A percentile compares a stretch with the other conserved stretches of the same genome.
phyloP scores from a whole-genome alignment of 345 rosid genomes.

The Linum usitatissimum region DNA sequence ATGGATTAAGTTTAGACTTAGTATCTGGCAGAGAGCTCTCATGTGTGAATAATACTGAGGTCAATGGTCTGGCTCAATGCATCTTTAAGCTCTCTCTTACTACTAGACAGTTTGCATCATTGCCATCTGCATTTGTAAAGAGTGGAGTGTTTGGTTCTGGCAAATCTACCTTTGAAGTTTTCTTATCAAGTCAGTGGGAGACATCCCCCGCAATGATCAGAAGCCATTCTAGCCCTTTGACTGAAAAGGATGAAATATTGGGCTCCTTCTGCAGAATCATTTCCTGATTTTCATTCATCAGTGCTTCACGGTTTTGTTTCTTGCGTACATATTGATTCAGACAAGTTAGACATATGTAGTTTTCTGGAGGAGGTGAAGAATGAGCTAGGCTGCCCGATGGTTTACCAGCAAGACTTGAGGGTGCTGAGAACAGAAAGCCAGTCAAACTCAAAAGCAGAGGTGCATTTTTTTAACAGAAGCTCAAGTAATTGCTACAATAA shows the following conservation, averaged over 20 bases:
- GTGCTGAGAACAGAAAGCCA: slow-evolving; percentile 35
- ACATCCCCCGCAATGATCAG: slow-evolving; percentile 28
- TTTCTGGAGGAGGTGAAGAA: slow-evolving; percentile 33
- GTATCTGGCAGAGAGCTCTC: slow-evolving; percentile 10
- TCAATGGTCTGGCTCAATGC: slow-evolving; percentile 38
- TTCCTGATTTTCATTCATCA: slow-evolving; percentile 24
- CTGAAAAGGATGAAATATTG: slow-evolving; percentile 23
- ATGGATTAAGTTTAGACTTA: slow-evolving; percentile 13
- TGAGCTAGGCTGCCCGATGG: slow-evolving; percentile 39
- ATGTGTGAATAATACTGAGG: slow-evolving; percentile 19
- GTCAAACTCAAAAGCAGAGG: slow-evolving; percentile 23
- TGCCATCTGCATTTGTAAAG: slow-evolving; percentile 16
- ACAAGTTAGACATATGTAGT: slow-evolving; percentile 38
- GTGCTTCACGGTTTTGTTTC: slow-evolving; percentile 30
- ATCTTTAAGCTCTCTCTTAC: slow-evolving; percentile 39
- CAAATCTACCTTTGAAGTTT: slow-evolving; percentile 25
- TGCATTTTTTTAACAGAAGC: slow-evolving; percentile 25
- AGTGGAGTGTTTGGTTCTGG: slow-evolving; percentile 29
- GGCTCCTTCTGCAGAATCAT: slow-evolving; percentile 20
- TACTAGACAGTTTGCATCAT: slow-evolving; percentile 8
- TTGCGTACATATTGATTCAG: slow-evolving; percentile 45
- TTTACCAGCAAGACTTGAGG: slow-evolving; percentile 43
- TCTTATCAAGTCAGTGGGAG: slow-evolving; percentile 39
- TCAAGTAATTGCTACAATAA: slow-evolving; percentile 7
- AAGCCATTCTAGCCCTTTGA: slow-evolving; percentile 13